A percentile compares a stretch with the other conserved stretches of the same genome.
Conservation (phyloP, 2,329 filamentous ascomycete species). For the Cladosporium velox region DNA sequence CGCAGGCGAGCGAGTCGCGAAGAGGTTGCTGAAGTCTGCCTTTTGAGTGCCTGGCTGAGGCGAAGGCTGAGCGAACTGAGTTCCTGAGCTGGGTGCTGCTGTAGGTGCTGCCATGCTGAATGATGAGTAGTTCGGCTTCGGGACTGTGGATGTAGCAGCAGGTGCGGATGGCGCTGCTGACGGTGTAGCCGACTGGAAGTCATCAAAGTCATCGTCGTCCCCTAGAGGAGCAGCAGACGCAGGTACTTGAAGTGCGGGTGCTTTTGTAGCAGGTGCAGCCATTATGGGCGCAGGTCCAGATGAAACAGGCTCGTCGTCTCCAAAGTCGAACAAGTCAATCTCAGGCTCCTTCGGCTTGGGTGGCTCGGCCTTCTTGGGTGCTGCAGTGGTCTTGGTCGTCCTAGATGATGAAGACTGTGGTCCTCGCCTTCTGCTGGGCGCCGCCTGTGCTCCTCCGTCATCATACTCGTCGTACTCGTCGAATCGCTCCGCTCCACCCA, state of each 20-base stretch:
- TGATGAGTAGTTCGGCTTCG: slow-evolving; percentile 41
- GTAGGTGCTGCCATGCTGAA: slow-evolving; percentile 51
- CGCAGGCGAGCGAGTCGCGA: slow-evolving; percentile 59
- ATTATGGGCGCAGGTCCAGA: slow-evolving; percentile 46
- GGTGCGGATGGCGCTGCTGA: slow-evolving; percentile 51
- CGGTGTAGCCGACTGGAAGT: slow-evolving; percentile 86
- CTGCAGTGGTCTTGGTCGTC: slow-evolving; percentile 35
- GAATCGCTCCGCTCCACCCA: slow-evolving; percentile 67
- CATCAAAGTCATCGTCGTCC: slow-evolving; percentile 93
- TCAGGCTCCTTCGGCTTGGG: slow-evolving; percentile 86
- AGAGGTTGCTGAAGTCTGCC: slow-evolving; percentile 76
- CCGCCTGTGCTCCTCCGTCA: slow-evolving; percentile 61
- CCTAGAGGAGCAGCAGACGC: slow-evolving; percentile 45
- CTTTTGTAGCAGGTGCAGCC: slow-evolving; percentile 30
- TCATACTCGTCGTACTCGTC: slow-evolving; percentile 98
- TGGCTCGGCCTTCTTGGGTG: slow-evolving; percentile 66
- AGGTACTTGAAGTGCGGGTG: slow-evolving; percentile 21
- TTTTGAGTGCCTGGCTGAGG: slow-evolving; percentile 77
- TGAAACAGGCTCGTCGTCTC: slow-evolving; percentile 68
- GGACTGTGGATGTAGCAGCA: slow-evolving; percentile 39
- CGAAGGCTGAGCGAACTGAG: slow-evolving; percentile 78
- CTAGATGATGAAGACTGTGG: slow-evolving; percentile 35
- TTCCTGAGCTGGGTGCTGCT: slow-evolving; percentile 41
- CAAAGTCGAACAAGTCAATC: slow-evolving; percentile 86
- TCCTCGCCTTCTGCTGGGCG: slow-evolving; percentile 56